Conservation (phyloP, 192 early-diverging fungal species). For the Cetraspora pellucida region DNA sequence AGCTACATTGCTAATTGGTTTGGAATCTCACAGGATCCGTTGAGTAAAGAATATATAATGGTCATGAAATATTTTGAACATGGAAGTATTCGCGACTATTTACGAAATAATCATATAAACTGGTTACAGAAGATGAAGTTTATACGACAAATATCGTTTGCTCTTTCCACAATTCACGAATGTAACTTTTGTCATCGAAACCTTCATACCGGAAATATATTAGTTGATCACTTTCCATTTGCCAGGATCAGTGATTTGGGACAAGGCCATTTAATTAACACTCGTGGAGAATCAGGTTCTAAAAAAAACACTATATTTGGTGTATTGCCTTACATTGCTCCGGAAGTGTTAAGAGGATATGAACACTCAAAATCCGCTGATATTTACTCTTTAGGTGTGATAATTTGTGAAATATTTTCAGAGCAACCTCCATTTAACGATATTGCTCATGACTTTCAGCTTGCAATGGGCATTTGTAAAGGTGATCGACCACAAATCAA, state of each 20-base stretch:
- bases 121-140: not conserved
- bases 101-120: not conserved
- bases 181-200: not conserved
- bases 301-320: conserved; percentile 9
- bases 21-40: conserved; percentile 7
- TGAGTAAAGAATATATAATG: not conserved
- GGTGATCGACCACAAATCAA: conserved; percentile 3
- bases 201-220: conserved; percentile 4
- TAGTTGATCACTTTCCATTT: not conserved
- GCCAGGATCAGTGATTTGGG: not conserved
- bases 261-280: too few relatives aligned
- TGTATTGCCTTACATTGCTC: conserved; percentile 17
- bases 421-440: not conserved
- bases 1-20: not conserved
- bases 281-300: not conserved
- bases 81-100: not conserved
- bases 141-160: not conserved
- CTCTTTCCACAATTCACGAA: not conserved
- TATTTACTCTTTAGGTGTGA: conserved; percentile 13
- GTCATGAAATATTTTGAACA: conserved; percentile 1
- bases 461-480: conserved; percentile 4
- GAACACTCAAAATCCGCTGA: not conserved
- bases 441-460: not conserved
- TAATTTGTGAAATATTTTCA: not conserved
- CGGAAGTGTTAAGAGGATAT: not conserved